Conservation (phyloP, 2,329 filamentous ascomycete genomes). For the Rhynchosporium secalis region DNA sequence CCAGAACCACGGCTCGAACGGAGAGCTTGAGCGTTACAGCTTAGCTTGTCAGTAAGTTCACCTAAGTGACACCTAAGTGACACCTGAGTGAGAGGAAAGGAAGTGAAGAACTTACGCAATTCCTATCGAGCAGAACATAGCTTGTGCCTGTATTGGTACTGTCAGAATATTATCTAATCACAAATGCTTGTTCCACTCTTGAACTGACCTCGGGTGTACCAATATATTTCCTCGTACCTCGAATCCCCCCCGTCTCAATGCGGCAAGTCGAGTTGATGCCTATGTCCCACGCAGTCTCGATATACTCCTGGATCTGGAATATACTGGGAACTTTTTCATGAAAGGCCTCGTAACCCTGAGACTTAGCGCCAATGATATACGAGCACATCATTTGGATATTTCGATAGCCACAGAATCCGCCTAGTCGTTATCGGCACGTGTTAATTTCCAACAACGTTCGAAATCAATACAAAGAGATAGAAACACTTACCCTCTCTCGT, state of each 20-base stretch:
- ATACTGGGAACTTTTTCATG: slow-evolving; percentile 67
- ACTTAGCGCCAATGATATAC: slow-evolving; percentile 64
- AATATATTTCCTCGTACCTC: slow-evolving; percentile 90
- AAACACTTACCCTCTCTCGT: slow-evolving; percentile 60
- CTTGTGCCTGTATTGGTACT: slow-evolving; percentile 62
- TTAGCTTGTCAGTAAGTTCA: slow-evolving; percentile 34
- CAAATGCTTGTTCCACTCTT: not conserved
- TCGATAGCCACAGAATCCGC: slow-evolving; percentile 91
- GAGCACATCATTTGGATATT: slow-evolving; percentile 92
- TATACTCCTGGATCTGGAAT: slow-evolving; percentile 79
- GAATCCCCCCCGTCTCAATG: slow-evolving; percentile 82
- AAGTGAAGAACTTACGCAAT: slow-evolving; percentile 56
- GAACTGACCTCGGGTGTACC: slow-evolving; percentile 81
- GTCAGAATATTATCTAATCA: slow-evolving; percentile 12
- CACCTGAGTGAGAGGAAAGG: too few relatives aligned
- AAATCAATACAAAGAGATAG: too few relatives aligned
- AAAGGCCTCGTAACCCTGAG: slow-evolving; percentile 61
- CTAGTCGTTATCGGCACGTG: slow-evolving; percentile 42
- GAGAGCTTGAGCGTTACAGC: slow-evolving; percentile 64
- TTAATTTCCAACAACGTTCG: not conserved
- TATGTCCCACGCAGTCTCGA: slow-evolving; percentile 84
- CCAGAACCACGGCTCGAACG: slow-evolving; percentile 44
- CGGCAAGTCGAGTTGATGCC: slow-evolving; percentile 76
- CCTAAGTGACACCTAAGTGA: not conserved
- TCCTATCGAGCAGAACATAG: slow-evolving; percentile 68